Conservation (phyloP, 192 early-diverging fungal species). For the Coemansia sp. region DNA sequence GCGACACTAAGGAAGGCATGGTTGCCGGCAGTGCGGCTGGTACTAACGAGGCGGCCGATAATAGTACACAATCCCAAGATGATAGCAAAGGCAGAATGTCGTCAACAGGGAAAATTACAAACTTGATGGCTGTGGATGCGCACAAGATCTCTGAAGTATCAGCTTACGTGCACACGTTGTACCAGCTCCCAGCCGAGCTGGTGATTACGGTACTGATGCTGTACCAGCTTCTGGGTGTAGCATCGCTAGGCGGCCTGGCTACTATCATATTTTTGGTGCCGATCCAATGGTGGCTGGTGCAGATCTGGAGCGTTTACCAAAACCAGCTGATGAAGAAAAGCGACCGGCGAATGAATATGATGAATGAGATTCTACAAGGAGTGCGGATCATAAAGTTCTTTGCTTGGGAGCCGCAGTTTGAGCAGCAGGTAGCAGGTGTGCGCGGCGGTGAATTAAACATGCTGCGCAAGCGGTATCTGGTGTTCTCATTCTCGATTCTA, state of each 20-base stretch:
- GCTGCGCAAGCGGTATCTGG: conserved; percentile 42
- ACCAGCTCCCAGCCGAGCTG: conserved; percentile 62
- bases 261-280: conserved; percentile 65
- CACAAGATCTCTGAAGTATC: conserved; percentile 60
- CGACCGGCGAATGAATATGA: conserved; percentile 73
- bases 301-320: conserved; percentile 56
- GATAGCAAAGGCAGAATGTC: conserved; percentile 40
- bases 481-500: conserved; percentile 48
- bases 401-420: conserved; percentile 76
- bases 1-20: conserved; percentile 6
- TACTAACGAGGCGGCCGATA: not conserved
- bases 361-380: conserved; percentile 83
- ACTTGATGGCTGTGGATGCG: conserved; percentile 70
- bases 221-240: conserved; percentile 72
- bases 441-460: conserved; percentile 61
- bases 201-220: conserved; percentile 64
- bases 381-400: conserved; percentile 93
- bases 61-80: conserved; percentile 2
- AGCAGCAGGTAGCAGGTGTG: conserved; percentile 60
- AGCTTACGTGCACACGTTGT: conserved; percentile 59
- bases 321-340: conserved; percentile 57
- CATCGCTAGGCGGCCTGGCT: conserved; percentile 71
- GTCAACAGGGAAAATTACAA: conserved; percentile 63
- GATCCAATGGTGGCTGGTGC: conserved; percentile 53
- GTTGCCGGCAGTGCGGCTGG: not conserved